Percentiles rank a stretch among this genome's conserved stretches.
These are phyloP conservation scores for Aspergillus pseudoviridinutans DNA, from an alignment of 2,329 filamentous ascomycete species.

Conservation along the genomic window DNA sequence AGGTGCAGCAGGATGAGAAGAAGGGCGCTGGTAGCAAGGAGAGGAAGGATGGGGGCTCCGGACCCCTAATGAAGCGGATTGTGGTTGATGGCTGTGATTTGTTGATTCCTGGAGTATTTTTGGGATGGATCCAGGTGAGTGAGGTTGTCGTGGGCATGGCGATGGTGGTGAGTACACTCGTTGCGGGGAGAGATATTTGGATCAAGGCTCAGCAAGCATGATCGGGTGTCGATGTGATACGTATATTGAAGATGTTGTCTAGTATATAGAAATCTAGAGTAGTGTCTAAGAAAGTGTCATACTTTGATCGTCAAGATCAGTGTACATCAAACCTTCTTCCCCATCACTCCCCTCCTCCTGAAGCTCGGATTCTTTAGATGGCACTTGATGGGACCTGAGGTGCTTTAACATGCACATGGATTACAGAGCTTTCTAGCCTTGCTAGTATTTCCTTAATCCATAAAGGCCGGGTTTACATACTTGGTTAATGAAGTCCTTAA, in stretches of 20 bases:
- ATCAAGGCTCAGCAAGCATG: conserved; percentile 15
- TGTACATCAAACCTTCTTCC: no score
- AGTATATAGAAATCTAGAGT: not conserved
- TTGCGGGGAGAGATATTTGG: conserved; percentile 62
- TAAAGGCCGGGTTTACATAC: no score
- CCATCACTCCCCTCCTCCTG: no score
- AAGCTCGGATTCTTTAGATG: no score
- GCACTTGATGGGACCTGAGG: no score
- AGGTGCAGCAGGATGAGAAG: conserved; percentile 3
- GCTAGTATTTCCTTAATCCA: no score
- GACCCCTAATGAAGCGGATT: conserved; percentile 45
- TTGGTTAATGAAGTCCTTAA: no score
- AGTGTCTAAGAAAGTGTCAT: no score
- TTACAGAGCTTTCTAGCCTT: no score
- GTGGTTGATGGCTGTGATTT: conserved; percentile 60
- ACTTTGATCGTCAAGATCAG: no score
- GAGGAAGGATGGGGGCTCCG: conserved; percentile 14
- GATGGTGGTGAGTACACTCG: conserved; percentile 59
- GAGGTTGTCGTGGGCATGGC: conserved; percentile 53
- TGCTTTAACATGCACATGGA: no score
- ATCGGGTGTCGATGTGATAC: not conserved
- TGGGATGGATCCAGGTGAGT: conserved; percentile 58
- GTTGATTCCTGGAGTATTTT: conserved; percentile 54
- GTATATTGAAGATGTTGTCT: not conserved
- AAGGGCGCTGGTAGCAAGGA: conserved; percentile 17